Conservation (phyloP, 176 grass and related monocot genomes). For the Hyparrhenia diplandra region DNA sequence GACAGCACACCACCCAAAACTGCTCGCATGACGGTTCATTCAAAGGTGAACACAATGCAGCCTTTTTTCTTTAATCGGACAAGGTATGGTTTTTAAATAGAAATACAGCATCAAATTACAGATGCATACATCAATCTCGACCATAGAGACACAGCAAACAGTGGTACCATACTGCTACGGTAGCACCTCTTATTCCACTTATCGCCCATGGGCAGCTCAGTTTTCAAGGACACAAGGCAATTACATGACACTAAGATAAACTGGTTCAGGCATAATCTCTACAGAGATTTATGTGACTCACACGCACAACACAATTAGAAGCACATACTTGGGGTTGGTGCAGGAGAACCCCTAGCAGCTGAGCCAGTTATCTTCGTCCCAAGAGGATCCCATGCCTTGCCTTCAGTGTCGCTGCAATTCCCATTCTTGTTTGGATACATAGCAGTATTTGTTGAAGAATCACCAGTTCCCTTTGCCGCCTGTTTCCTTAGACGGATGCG, state of each 20-base stretch:
- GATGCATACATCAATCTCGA: background rate
- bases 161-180: background rate
- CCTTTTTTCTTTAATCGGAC: constrained; percentile 7
- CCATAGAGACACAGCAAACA: background rate
- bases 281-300: background rate
- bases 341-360: background rate
- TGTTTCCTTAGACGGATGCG: constrained; percentile 51
- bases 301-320: constrained; percentile 28
- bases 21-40: background rate
- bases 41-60: background rate
- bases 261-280: background rate
- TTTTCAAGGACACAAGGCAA: constrained; percentile 1
- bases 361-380: constrained; percentile 25
- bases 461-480: constrained; percentile 6
- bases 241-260: constrained; percentile 29
- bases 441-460: background rate
- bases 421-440: constrained; percentile 38
- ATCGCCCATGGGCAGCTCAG: background rate
- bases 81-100: background rate
- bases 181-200: constrained; percentile 42
- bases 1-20: background rate
- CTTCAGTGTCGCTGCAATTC: constrained; percentile 33
- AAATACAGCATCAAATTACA: constrained; percentile 25
- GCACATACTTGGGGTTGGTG: constrained; percentile 50
- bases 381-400: constrained; percentile 61